phyloP scores from a whole-genome alignment of 352 stramenopile genomes.

The Globisporangium cylindrosporum region DNA sequence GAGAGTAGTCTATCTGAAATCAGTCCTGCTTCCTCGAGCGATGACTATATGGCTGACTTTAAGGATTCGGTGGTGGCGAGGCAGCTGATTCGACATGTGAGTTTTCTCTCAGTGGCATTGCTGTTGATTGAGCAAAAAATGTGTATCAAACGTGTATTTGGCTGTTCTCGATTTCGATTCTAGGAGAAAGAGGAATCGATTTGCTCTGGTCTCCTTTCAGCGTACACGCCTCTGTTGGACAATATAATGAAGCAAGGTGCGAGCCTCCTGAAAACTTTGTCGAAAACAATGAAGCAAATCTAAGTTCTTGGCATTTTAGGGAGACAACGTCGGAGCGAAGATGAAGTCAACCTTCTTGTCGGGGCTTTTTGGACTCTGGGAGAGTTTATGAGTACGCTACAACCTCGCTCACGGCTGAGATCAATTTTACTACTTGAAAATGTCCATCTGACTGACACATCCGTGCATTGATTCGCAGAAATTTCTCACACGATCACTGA shows the following conservation, averaged over 20 bases:
- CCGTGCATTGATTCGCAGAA: not conserved
- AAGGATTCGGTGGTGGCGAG: not conserved
- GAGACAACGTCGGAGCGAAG: not conserved
- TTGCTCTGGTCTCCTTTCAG: not conserved
- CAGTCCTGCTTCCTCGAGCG: not conserved
- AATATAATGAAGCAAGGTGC: not conserved
- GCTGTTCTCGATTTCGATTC: not conserved
- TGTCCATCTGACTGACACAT: not conserved
- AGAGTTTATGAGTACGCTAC: not conserved
- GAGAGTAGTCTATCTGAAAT: not conserved
- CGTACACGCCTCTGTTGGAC: not conserved
- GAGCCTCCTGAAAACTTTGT: not conserved
- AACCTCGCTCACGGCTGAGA: not conserved
- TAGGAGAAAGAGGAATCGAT: not conserved
- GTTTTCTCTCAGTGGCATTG: not conserved
- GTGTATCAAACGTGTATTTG: not conserved
- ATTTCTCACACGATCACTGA: not conserved
- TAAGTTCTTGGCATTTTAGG: not conserved
- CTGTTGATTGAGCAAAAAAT: not conserved
- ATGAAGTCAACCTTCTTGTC: not conserved
- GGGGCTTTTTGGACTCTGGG: not conserved
- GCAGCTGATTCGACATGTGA: not conserved
- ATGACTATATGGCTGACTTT: not conserved
- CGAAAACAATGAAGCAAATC: not conserved
- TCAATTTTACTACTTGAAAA: not conserved